Evolutionary conservation across 202 grass and related monocot species (phyloP).

Genomic region (Tripidium arundinaceum): DNA sequence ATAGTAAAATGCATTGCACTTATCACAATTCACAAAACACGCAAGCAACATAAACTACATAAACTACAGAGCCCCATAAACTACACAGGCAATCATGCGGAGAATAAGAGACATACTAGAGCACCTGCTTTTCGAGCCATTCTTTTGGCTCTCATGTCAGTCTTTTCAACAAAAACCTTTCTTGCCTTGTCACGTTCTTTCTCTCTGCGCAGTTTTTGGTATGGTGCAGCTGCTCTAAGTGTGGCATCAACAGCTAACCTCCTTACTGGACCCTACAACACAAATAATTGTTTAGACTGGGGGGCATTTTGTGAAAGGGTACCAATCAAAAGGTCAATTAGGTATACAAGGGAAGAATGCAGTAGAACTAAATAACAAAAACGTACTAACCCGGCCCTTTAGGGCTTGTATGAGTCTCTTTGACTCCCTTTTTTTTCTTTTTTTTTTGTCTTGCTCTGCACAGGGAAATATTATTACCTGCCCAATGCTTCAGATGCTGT

Average conservation of each 20-base stretch:
- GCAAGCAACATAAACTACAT: slow-evolving; percentile 2
- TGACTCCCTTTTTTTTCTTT: not conserved
- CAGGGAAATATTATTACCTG: slow-evolving; percentile 99
- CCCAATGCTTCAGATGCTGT: slow-evolving; percentile 97
- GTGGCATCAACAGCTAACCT: slow-evolving; percentile 99
- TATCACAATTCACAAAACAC: not conserved
- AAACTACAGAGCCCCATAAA: not conserved
- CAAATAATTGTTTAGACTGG: slow-evolving; percentile 24
- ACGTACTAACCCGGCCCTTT: not conserved
- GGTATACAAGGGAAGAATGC: slow-evolving; percentile 2
- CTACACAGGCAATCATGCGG: slow-evolving; percentile 5
- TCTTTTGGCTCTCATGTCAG: slow-evolving; percentile 99
- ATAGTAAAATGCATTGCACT: not conserved
- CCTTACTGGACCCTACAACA: slow-evolving; percentile 84
- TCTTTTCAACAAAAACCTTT: slow-evolving; percentile 98
- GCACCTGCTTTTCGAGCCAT: slow-evolving; percentile 99
- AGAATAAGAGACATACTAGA: slow-evolving; percentile 54
- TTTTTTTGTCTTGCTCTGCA: not conserved
- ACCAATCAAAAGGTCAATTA: not conserved
- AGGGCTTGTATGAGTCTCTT: not conserved
- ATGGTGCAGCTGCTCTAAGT: slow-evolving; percentile 97
- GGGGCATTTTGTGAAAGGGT: slow-evolving; percentile 30
- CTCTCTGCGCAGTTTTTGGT: slow-evolving; percentile 86
- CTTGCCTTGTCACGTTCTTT: slow-evolving; percentile 58
- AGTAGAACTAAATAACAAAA: slow-evolving; percentile 1